Evolutionary conservation across 1,284 basidiomycete genomes (phyloP).

Genomic region (Malassezia furfur): DNA sequence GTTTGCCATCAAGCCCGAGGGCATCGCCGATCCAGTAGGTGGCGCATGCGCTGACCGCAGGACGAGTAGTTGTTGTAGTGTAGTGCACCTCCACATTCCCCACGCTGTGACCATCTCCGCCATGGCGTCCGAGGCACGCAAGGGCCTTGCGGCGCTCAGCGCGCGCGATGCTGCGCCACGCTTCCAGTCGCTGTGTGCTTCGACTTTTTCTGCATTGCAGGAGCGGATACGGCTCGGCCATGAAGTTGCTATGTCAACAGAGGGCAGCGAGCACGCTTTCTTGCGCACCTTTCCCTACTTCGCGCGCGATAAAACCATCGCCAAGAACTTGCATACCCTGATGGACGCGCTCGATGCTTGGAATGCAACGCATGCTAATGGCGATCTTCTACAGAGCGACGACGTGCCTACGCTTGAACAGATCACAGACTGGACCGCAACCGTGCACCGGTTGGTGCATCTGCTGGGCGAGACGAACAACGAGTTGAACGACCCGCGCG

Average conservation of each 20-base stretch:
- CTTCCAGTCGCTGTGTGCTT: slow-evolving; percentile 8
- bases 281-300: slow-evolving; percentile 12
- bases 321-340: slow-evolving; percentile 10
- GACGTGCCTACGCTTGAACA: slow-evolving; percentile 2
- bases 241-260: slow-evolving; percentile 7
- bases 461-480: slow-evolving; percentile 9
- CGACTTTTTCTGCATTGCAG: slow-evolving; percentile 8
- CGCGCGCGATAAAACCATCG: slow-evolving; percentile 8
- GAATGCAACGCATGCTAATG: not conserved
- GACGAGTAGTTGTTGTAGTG: slow-evolving; percentile 13
- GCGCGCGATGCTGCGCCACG: slow-evolving; percentile 4
- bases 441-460: slow-evolving; percentile 4
- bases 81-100: not conserved
- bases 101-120: not conserved
- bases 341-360: slow-evolving; percentile 10
- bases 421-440: not conserved
- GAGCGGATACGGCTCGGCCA: slow-evolving; percentile 11
- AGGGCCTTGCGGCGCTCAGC: not conserved
- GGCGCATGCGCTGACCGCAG: slow-evolving; percentile 3
- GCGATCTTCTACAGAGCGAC: not conserved
- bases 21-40: slow-evolving; percentile 47
- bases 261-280: slow-evolving; percentile 7
- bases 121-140: not conserved
- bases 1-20: slow-evolving; percentile 65
- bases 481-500: slow-evolving; percentile 14